phyloP scores from a whole-genome alignment of 495 filamentous ascomycete genomes.

The Filosporella fistucella region DNA sequence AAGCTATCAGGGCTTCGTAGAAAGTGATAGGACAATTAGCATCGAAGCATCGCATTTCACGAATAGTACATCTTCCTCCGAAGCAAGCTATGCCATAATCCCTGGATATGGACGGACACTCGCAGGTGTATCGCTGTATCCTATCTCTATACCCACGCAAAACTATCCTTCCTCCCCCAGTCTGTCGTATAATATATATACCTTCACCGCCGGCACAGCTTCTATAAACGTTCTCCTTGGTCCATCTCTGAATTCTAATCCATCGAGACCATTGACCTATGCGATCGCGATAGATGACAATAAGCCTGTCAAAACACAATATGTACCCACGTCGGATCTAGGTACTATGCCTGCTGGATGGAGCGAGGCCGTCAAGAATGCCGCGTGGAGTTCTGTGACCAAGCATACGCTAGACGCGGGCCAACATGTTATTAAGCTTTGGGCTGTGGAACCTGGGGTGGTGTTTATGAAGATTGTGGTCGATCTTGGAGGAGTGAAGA shows the following conservation, averaged over 20 bases:
- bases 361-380: conserved; percentile 49
- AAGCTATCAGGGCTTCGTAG: conserved; percentile 61
- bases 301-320: conserved; percentile 39
- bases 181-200: conserved; percentile 60
- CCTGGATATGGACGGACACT: conserved; percentile 51
- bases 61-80: conserved; percentile 26
- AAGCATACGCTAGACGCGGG: conserved; percentile 43
- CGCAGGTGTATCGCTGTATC: conserved; percentile 51
- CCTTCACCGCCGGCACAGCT: conserved; percentile 46
- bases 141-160: conserved; percentile 42
- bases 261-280: conserved; percentile 53
- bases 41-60: conserved; percentile 55
- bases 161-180: conserved; percentile 41
- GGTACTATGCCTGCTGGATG: conserved; percentile 51
- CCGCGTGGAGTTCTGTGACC: conserved; percentile 54
- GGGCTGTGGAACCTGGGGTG: conserved; percentile 58
- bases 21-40: conserved; percentile 53
- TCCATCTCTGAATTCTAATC: conserved; percentile 57
- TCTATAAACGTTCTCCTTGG: conserved; percentile 59
- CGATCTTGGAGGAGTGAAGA: conserved; percentile 61
- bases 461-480: conserved; percentile 65
- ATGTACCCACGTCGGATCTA: conserved; percentile 38
- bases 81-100: conserved; percentile 46
- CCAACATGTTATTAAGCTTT: conserved; percentile 52
- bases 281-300: conserved; percentile 48